These are phyloP conservation scores for Lophium mytilinum DNA, from an alignment of 495 filamentous ascomycete species.

Conservation along the genomic window DNA sequence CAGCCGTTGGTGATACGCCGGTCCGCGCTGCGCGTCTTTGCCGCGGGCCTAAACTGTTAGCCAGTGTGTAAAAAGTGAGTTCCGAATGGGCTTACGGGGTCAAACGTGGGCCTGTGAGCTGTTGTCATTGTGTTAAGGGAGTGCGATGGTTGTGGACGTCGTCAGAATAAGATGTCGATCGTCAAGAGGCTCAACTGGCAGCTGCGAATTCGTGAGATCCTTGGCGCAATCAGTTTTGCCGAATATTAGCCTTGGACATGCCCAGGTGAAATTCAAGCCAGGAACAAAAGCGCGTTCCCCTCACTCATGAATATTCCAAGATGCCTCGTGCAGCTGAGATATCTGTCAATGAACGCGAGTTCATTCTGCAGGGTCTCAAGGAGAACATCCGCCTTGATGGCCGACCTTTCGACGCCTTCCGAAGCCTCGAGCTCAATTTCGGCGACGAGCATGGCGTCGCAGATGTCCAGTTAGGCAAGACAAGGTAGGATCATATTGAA, in stretches of 20 bases:
- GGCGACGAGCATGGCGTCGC: constrained; percentile 86
- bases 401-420: constrained; percentile 68
- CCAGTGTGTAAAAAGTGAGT: constrained; percentile 8
- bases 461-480: constrained; percentile 84
- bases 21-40: constrained; percentile 88
- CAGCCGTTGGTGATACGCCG: constrained; percentile 93
- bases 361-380: constrained; percentile 40
- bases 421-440: constrained; percentile 68
- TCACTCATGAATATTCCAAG: constrained; percentile 15
- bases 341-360: constrained; percentile 37
- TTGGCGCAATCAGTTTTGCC: background rate
- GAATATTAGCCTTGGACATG: background rate
- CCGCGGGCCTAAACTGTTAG: constrained; percentile 61
- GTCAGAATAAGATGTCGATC: background rate
- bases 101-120: constrained; percentile 84
- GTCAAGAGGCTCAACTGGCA: background rate
- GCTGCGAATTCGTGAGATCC: background rate
- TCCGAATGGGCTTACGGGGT: constrained; percentile 55
- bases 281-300: constrained; percentile 3
- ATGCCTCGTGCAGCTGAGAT: constrained; percentile 81
- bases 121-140: constrained; percentile 28
- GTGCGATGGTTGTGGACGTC: background rate
- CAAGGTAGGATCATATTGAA: constrained; percentile 49
- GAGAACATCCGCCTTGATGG: constrained; percentile 76
- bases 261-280: background rate